phyloP scores from a whole-genome alignment of 108 stramenopile genomes.

The Pseudonitzschia delicatissima region DNA sequence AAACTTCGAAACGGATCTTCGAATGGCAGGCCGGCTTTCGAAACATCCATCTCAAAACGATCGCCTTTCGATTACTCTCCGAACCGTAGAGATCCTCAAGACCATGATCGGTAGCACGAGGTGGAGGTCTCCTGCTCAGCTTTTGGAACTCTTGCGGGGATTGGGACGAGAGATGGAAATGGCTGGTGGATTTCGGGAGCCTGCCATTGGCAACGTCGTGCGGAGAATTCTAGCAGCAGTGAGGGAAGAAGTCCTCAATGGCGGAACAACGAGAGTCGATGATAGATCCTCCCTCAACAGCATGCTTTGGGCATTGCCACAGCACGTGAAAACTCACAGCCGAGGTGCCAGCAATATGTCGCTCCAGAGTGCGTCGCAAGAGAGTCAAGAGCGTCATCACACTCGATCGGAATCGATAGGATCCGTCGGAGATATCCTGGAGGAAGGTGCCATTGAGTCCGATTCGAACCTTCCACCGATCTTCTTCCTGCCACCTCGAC shows the following conservation, averaged over 20 bases:
- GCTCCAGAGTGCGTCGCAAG: neutral
- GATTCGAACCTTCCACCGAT: slow-evolving; percentile 43
- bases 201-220: slow-evolving; percentile 82
- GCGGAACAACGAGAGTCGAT: slow-evolving; percentile 24
- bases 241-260: slow-evolving; percentile 64
- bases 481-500: slow-evolving; percentile 46
- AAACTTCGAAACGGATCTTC: slow-evolving; percentile 68
- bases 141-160: slow-evolving; percentile 66
- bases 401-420: slow-evolving; percentile 31
- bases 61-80: slow-evolving; percentile 52
- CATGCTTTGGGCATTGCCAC: slow-evolving; percentile 87
- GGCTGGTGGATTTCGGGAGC: slow-evolving; percentile 77
- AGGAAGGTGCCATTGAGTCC: slow-evolving; percentile 5
- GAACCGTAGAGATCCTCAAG: slow-evolving; percentile 76
- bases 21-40: slow-evolving; percentile 63
- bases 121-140: slow-evolving; percentile 75
- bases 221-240: slow-evolving; percentile 79
- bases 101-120: slow-evolving; percentile 77
- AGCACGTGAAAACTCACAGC: slow-evolving; percentile 41
- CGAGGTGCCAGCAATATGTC: neutral
- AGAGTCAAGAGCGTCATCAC: slow-evolving; percentile 6
- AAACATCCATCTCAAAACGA: slow-evolving; percentile 29
- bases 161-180: slow-evolving; percentile 73
- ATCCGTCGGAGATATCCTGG: slow-evolving; percentile 16
- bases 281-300: slow-evolving; percentile 65